phyloP scores from a whole-genome alignment of 257 asterid species.

The Solanum chiquidenum region DNA sequence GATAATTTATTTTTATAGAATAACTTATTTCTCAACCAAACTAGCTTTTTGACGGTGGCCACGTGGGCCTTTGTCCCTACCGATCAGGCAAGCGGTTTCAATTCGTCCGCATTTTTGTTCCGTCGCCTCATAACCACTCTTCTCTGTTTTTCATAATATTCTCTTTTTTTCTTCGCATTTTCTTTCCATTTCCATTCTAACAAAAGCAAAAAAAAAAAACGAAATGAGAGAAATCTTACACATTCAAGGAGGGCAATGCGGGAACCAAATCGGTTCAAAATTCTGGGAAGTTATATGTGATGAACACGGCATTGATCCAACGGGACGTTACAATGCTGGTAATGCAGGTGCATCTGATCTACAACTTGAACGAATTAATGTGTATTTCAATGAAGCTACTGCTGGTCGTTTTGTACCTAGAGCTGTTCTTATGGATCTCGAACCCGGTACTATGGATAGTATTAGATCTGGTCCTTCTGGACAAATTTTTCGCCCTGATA shows the following conservation, averaged over 20 bases:
- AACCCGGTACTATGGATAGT: not conserved
- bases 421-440: not conserved
- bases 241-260: conserved; percentile 8
- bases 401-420: conserved; percentile 4
- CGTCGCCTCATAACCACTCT: not conserved
- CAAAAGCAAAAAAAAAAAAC: not conserved
- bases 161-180: not conserved
- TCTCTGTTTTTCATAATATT: not conserved
- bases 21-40: not conserved
- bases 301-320: not conserved
- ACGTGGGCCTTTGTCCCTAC: not conserved
- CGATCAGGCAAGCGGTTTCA: not conserved
- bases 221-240: conserved; percentile 6
- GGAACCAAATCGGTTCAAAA: conserved; percentile 5
- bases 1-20: not conserved
- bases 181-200: not conserved
- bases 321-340: not conserved
- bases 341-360: not conserved
- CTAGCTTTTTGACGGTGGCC: not conserved
- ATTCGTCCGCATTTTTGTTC: not conserved
- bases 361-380: not conserved
- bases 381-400: conserved; percentile 1
- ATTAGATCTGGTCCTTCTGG: not conserved
- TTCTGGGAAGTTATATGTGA: conserved; percentile 2
- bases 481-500: not conserved